Base-by-base conservation (phyloP, 768 basidiomycete species). In the Coprinopsis strossmayeri region DNA sequence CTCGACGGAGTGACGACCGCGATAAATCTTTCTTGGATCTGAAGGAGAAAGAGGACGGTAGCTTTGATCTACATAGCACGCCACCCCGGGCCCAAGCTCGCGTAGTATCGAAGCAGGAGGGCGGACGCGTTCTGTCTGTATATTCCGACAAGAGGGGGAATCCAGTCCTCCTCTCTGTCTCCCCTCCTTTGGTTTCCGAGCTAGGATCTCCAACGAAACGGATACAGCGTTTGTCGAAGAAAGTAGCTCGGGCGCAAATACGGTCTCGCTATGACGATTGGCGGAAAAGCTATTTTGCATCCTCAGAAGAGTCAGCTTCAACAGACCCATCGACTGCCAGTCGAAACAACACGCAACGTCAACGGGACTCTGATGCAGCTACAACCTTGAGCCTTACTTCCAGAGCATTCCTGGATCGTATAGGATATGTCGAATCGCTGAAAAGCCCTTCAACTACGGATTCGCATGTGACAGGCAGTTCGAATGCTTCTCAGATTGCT, bases 141-240 rank as follows among this genome's bases (percentile, higher is more conserved):
- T 66, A 64, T 42, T 61, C 61, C 2, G 61, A 64, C 18, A 38
- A 45, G 3, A 45, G 49, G 3, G 48, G 56, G 1, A 41, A 47
- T 3, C 60, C 65, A 0, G 51, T 64, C 32, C 56, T 61, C 34
- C 50, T 66, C 27, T 64, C 64, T 2, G 58, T 59, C 1, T 59
- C 62, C 0, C 64, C 62, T 3, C 64, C 62, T 9, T 54, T 63
- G 23, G 40, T 60, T 18, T 61, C 59, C 9, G 59, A 63, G n/a
- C 46, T 63, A 7, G 53, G 54, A 9, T 24, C 49, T 12, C 54
- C 54, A 3, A 39, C 44, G n/a, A 45, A 32, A 20, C 28, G 28
- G n/a, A 45, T 20, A 27, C 7, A 18, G 27, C 5, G 27, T 55
- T 63, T 21, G 65, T 69, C 23, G 66, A 71, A 43, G 50, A 49